Base-by-base conservation (phyloP, 177 flowering plant species). In the Vitis hybrid region DNA sequence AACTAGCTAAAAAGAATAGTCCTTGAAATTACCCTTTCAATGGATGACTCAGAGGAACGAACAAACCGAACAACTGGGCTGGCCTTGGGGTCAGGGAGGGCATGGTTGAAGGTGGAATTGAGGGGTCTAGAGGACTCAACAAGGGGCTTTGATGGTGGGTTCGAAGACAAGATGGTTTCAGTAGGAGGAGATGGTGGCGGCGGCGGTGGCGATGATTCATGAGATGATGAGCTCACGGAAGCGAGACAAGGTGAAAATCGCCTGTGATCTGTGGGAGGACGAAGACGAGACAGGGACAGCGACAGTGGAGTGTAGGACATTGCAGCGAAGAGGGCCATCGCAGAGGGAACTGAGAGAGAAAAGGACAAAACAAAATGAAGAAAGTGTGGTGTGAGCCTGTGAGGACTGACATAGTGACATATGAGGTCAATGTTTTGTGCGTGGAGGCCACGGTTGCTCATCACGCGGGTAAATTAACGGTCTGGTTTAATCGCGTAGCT, bases 21-120 rank as follows among this genome's bases (percentile, higher is more conserved):
- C 6, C 45, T 34, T 34, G 45, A 34, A 62, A 6, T 70, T 73
- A 88, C 88, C 78, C 83, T 80, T 71, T 88, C 91, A 51, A 88
- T 82, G 30, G 73, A 49, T 10, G 84, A 76, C 62, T 88, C 91
- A 1, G 86, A 72, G 61, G 83, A 76, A 12, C 74, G 80, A 17
- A 73, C 78, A 8, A 85, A 70, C 2, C 77, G 74, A 9, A 62
- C 60, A 63, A 83, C 13, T 3, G 78, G 75, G 65, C 34, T 75
- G 11, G 76, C 82, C 39, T 72, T 67, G 8, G 81, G 80, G 65
- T 59, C 76, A 3, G 81, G 67, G 12, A 71, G 18, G 1, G 77
- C 75, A 34, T 74, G 76, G 14, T 75, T 75, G 61, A 72, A 73
- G 26, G 63, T 59, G 11, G 75, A 39, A 21, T 71, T 67, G 1